Evolutionary conservation across 169 alveolate genomes (phyloP), one percentile per base, ranked within the genome.

Genomic region (Toxoplasma gondii): DNA sequence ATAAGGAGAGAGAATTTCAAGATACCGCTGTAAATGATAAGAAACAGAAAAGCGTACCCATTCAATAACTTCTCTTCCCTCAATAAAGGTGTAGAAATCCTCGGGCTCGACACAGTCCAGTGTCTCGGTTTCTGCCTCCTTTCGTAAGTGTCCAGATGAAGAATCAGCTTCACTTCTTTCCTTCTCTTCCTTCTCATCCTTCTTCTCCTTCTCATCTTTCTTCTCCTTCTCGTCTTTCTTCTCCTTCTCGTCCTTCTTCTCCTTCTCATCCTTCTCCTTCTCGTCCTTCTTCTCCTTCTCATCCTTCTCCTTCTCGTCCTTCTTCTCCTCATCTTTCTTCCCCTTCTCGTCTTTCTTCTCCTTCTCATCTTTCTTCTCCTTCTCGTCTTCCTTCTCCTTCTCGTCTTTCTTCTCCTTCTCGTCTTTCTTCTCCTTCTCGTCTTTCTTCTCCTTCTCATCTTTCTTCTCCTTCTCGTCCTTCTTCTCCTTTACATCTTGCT

Each of bases 31-130:
- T 49, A 49, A 49, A 49, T 49, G 58, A 4, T 49, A 49, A 49
- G 58, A 49, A 4, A n/a, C n/a, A n/a, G n/a, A n/a, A n/a, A n/a
- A n/a, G 82, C 91, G 27, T 36, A 91, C 94, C 94, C 94, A 92
- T 83, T 92, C 92, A 29, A 92, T 39, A 19, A 92, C 92, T 54
- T 92, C 92, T 2, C 94, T 91, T 45, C 94, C 94, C 64, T 92
- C 94, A 53, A 92, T 64, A 67, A 92, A 92, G 4, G 94, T 92
- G 9, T 64, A 90, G 31, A 58, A 1, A 44, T 92, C 94, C 10
- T 90, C 94, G 17, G 92, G 87, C 39, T 92, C 92, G 92, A 81
- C 94, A 1, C 92, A 90, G 10, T 82, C 86, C 39, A 53, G 88
- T 34, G 54, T 92, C 19, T 58, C 86, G 86, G 39, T 34, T 69